Base-by-base conservation (phyloP, 2,329 filamentous ascomycete genomes). In the Stemphylium lycopersici region DNA sequence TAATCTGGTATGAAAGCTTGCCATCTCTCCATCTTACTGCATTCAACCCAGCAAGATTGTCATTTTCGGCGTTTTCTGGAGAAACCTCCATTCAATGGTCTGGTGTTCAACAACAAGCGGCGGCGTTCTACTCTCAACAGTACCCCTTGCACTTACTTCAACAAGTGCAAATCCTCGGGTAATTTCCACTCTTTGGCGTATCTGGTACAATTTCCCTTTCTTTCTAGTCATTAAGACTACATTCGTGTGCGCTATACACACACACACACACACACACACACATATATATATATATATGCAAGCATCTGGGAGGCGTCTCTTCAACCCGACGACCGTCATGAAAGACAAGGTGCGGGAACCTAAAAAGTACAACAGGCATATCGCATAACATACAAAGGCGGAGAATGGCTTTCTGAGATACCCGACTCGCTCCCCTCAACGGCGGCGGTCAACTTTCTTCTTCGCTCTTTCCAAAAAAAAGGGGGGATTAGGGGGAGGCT, bases 291-390 rank as follows among this genome's bases (percentile, higher is more conserved):
- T 34, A 49, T 47, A 53, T 45, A 36, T 33, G 58, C 47, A 43
- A 63, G 69, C 69, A 68, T 70, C 49, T 62, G 61, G 63, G 64
- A 69, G 71, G 71, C 70, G 72, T 75, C 72, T 59, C 66, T 75
- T 75, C 72, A 75, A 74, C 72, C 71, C 68, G 69, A 75, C 72
- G 71, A 67, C 71, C 66, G 44, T 69, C 58, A 71, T 57, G 63
- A 69, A 57, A 59, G 50, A 56, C 66, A 60, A 44, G 32, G 42
- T 33, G 42, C 33, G 29, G 47, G 45, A 47, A 53, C 31, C 52
- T 41, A 41, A 59, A 53, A 55, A 44, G 40, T 48, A 55, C 29
- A 16, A 54, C 6, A 24, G 33, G 37, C 48, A 47, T 56, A 43
- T 36, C 24, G 29, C 15, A 46, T 38, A 15, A 44, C 18, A 22